phyloP scores from a whole-genome alignment of 2,329 filamentous ascomycete species.

The Hypocrella siamensis region DNA sequence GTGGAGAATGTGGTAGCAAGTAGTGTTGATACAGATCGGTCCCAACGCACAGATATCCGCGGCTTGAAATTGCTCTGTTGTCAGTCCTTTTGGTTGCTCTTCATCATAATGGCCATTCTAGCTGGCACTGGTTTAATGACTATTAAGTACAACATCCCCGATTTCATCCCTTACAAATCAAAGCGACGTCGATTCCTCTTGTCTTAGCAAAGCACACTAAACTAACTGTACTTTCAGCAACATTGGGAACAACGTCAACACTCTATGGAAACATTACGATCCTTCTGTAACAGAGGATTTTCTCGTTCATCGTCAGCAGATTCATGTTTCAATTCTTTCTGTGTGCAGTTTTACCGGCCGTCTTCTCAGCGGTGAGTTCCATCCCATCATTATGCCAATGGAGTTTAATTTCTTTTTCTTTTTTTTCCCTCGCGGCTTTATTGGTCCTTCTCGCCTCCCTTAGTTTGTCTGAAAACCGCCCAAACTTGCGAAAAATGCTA shows the following conservation, averaged over 20 bases:
- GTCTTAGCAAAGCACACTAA: too few species aligned
- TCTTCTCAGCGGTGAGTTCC: slow-evolving; percentile 50
- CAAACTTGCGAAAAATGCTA: neutral
- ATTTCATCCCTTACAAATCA: too few species aligned
- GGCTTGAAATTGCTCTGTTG: slow-evolving; percentile 58
- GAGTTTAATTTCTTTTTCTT: neutral
- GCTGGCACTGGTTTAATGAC: slow-evolving; percentile 95
- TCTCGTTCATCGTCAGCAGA: slow-evolving; percentile 66
- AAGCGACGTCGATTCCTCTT: too few species aligned
- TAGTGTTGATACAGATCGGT: slow-evolving; percentile 56
- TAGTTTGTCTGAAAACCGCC: neutral
- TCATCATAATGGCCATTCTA: slow-evolving; percentile 73
- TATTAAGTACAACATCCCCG: slow-evolving; percentile 56
- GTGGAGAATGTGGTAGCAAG: slow-evolving; percentile 37
- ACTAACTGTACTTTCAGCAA: slow-evolving; percentile 43
- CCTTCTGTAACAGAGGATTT: slow-evolving; percentile 55
- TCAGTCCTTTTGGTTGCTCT: slow-evolving; percentile 82
- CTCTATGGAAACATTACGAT: slow-evolving; percentile 79
- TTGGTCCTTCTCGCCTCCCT: neutral
- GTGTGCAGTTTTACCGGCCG: slow-evolving; percentile 74
- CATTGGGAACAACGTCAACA: slow-evolving; percentile 79
- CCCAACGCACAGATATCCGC: slow-evolving; percentile 79
- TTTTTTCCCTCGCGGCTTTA: neutral
- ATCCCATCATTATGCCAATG: neutral
- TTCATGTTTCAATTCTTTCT: slow-evolving; percentile 92